Evolutionary conservation across 352 stramenopile species (phyloP), one percentile per base, ranked within the genome.

Genomic region (Globisporangium paddicum): DNA sequence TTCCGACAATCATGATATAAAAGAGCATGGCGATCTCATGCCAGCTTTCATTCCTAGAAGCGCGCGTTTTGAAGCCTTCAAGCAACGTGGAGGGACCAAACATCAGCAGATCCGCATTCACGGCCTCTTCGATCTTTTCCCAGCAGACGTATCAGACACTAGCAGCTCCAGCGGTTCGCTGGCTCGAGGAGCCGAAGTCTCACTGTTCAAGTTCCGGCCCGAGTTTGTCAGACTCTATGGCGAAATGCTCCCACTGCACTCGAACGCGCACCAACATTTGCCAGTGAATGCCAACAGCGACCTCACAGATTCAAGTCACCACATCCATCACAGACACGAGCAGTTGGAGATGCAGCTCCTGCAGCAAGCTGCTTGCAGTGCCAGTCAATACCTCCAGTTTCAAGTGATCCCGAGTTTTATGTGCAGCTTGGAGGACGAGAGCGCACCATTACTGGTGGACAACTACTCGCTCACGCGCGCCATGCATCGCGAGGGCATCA

Each of bases 401-500:
- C 63, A 78, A 4, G 61, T 77, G 10, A 64, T 87, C 6, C 79
- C 82, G 0, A 57, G 64, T 35, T 83, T 87, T 60, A 71, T 89
- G 14, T 53, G 60, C 14, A 56, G 67, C 11, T 47, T 87, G 2
- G 79, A 89, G 63, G 9, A 62, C 63, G 11, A 62, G 63, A 14
- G 55, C 37, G 8, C 23, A 4, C 13, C 26, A 16, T 41, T 9
- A 19, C 18, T 79, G 2, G 56, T 71, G 48, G 78, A 88, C 47
- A 82, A 66, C 21, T 53, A 21, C 11, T 69, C 79, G 8, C 28
- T 92, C 18, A 82, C 66, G 8, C 38, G 52, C 5, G 67, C 71
- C 7, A 40, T 89, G 4, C 79, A 92, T 50, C 52, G 42, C 21
- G 68, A 72, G 21, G 82, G 82, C 0, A 78, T 92, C 30, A 90